These are phyloP conservation scores for Akebia trifoliata DNA, from an alignment of 164 flowering plant species.

Conservation along the genomic window DNA sequence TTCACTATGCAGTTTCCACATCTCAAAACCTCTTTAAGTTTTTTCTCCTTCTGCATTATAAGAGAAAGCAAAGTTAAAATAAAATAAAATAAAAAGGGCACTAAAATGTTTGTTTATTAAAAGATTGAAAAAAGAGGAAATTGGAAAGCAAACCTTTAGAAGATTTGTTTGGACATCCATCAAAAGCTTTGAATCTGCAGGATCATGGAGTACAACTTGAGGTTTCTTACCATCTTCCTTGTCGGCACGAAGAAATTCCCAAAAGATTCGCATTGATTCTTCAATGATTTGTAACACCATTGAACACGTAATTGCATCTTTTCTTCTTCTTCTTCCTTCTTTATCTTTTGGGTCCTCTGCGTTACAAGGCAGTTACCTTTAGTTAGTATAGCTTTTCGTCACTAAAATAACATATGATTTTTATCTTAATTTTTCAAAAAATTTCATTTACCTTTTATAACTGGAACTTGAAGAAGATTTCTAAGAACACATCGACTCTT, in stretches of 20 bases:
- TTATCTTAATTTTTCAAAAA: neutral
- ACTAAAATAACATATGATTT: neutral
- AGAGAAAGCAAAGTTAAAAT: neutral
- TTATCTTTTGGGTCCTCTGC: slow-evolving; percentile 57
- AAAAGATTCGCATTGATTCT: slow-evolving; percentile 55
- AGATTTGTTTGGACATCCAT: slow-evolving; percentile 32
- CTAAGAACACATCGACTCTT: slow-evolving; percentile 48
- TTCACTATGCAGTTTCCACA: slow-evolving; percentile 61
- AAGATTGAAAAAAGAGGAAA: neutral
- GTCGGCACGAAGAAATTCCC: slow-evolving; percentile 61
- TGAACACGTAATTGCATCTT: slow-evolving; percentile 32
- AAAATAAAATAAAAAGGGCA: neutral
- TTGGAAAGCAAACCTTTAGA: slow-evolving; percentile 50
- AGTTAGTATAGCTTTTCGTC: neutral
- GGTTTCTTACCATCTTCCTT: slow-evolving; percentile 30
- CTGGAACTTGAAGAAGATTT: slow-evolving; percentile 75
- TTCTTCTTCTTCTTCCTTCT: slow-evolving; percentile 23
- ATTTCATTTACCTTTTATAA: slow-evolving; percentile 56
- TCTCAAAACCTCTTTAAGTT: slow-evolving; percentile 56
- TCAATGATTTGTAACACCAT: slow-evolving; percentile 36
- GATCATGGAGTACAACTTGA: slow-evolving; percentile 35
- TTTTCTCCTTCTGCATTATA: slow-evolving; percentile 71
- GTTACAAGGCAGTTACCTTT: slow-evolving; percentile 1
- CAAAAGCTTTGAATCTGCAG: slow-evolving; percentile 42
- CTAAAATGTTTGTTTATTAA: neutral